Evolutionary conservation across 148 eudicot genomes (phyloP).

Genomic region (Dysphania ambrosioides): DNA sequence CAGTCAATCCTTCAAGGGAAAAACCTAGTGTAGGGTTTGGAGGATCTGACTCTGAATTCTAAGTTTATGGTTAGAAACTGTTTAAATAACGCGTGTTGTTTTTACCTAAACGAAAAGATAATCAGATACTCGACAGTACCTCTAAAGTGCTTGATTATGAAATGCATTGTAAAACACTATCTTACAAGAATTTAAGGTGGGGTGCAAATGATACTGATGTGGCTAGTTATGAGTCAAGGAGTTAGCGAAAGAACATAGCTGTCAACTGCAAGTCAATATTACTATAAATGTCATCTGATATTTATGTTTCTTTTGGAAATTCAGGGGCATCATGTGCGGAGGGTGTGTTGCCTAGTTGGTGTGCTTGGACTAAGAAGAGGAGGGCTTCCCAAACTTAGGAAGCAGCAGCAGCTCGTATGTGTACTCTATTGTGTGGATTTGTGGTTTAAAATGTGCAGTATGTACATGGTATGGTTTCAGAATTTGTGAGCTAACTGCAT

Average conservation of each 20-base stretch:
- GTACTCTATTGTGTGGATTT: not conserved
- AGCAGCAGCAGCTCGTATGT: not conserved
- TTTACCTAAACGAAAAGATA: too few species aligned
- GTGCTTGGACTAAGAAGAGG: not conserved
- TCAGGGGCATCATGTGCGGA: constrained; percentile 86
- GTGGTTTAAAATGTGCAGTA: constrained; percentile 14
- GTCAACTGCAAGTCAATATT: not conserved
- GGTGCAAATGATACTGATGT: not conserved
- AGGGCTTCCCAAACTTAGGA: not conserved
- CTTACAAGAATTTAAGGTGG: not conserved
- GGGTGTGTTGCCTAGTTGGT: constrained; percentile 55
- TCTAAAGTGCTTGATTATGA: not conserved
- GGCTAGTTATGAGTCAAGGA: not conserved
- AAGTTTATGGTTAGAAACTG: not conserved
- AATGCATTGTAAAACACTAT: not conserved
- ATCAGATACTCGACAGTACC: not conserved
- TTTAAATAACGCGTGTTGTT: too few species aligned
- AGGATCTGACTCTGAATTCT: not conserved
- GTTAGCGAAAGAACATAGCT: not conserved
- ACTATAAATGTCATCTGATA: not conserved
- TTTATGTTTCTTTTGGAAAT: not conserved
- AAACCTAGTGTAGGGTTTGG: not conserved
- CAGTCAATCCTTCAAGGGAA: not conserved
- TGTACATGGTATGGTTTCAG: constrained; percentile 11
- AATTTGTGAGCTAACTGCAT: constrained; percentile 12